Percentiles rank a stretch among this genome's conserved stretches.
phyloP scores from a whole-genome alignment of 371 early-diverging fungal species.

The Thermomucor indicae-seudaticae region DNA sequence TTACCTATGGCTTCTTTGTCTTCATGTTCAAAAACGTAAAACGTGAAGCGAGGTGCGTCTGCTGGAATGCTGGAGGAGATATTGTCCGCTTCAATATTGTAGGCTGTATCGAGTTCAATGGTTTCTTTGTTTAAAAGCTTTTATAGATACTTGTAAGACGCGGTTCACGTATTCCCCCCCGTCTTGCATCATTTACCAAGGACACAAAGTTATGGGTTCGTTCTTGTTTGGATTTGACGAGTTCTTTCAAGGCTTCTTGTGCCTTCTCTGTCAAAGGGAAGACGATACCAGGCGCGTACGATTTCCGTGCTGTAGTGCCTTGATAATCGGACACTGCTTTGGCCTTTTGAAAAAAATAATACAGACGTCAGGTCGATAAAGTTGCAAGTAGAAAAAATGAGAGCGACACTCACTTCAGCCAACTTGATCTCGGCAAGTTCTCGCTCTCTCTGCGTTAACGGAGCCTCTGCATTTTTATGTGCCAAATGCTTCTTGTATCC shows the following conservation, averaged over 20 bases:
- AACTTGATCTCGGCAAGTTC: conserved; percentile 67
- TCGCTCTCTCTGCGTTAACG: conserved; percentile 78
- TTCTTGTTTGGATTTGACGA: conserved; percentile 29
- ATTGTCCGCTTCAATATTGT: conserved; percentile 35
- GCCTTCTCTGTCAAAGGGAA: conserved; percentile 59
- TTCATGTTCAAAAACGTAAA: conserved; percentile 52
- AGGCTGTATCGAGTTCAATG: conserved; percentile 47
- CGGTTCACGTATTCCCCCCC: neutral
- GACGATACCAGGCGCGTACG: conserved; percentile 64
- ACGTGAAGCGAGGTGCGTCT: conserved; percentile 66
- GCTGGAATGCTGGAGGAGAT: conserved; percentile 41
- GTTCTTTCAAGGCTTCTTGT: conserved; percentile 45
- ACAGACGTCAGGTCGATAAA: neutral
- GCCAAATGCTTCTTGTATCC: conserved; percentile 71
- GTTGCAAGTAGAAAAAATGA: neutral
- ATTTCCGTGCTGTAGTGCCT: conserved; percentile 48
- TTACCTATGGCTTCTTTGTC: conserved; percentile 46
- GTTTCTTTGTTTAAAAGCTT: conserved; percentile 50
- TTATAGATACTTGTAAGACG: too few relatives aligned
- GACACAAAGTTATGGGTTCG: conserved; percentile 56
- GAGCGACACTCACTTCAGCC: conserved; percentile 47
- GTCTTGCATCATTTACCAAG: conserved; percentile 35
- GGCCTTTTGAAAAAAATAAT: conserved; percentile 18
- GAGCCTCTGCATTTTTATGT: conserved; percentile 72
- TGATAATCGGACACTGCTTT: conserved; percentile 47